phyloP scores from a whole-genome alignment of 805 yeast species.

The Kregervanrija delftensis region DNA sequence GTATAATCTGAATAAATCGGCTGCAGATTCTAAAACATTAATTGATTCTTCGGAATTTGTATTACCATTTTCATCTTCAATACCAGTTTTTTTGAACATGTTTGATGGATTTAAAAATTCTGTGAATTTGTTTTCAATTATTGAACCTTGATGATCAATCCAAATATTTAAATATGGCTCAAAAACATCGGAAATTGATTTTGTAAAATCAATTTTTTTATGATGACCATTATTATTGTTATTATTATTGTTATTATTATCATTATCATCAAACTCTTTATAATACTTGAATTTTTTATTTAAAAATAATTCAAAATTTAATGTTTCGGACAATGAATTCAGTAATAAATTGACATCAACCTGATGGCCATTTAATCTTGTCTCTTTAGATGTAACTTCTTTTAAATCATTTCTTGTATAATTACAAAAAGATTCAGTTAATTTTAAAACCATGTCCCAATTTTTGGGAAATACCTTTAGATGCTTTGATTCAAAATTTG shows the following conservation, averaged over 20 bases:
- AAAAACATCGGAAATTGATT: conserved; percentile 56
- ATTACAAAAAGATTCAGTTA: conserved; percentile 59
- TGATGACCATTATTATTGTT: conserved; percentile 19
- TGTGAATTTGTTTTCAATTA: conserved; percentile 52
- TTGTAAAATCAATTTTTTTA: conserved; percentile 24
- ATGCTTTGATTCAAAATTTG: conserved; percentile 45
- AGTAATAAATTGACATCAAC: conserved; percentile 61
- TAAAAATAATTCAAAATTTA: conserved; percentile 76
- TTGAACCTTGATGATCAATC: conserved; percentile 77
- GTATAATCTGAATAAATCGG: conserved; percentile 76
- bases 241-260: conserved; percentile 19
- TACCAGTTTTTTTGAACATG: conserved; percentile 34
- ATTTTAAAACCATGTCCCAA: conserved; percentile 65
- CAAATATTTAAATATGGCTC: conserved; percentile 82
- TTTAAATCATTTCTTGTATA: conserved; percentile 63
- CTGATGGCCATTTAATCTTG: conserved; percentile 25
- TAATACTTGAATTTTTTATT: conserved; percentile 53
- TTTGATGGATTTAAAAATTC: conserved; percentile 57
- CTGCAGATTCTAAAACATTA: conserved; percentile 76
- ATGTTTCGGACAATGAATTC: conserved; percentile 62
- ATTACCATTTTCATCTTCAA: conserved; percentile 13
- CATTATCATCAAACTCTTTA: conserved; percentile 27
- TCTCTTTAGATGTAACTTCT: conserved; percentile 38
- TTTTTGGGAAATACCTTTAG: conserved; percentile 51
- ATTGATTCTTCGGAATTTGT: conserved; percentile 7